Evolutionary conservation across 441 rosid species (phyloP), one percentile per base, ranked within the genome.

Genomic region (Erysimum pusillum): DNA sequence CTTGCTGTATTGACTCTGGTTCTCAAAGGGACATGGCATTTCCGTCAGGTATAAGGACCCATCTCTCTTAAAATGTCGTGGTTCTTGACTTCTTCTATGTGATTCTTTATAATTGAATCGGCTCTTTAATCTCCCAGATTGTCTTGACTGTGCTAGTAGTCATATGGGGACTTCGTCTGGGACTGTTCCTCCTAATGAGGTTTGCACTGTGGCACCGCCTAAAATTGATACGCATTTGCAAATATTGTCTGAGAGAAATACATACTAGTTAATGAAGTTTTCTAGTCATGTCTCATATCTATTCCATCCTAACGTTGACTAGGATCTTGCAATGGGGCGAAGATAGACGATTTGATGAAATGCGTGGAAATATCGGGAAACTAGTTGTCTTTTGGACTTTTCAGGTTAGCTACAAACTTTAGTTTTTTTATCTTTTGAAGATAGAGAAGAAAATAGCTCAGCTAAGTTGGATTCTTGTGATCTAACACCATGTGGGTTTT

Each of bases 251-350:
- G 60, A 57, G 44, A 14, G 28, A 74, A 5, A 35, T 12, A 45
- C 18, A 45, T 46, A 63, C 3, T 15, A 18, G 34, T 57, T 31
- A 6, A 31, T 60, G 53, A 52, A 31, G 45, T 69, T 31, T 62
- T 63, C 39, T n/a, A 32, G 59, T 42, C 49, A 52, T 61, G 48
- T 44, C 18, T 76, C 20, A 39, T 42, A 53, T 53, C 5, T 62
- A 3, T 34, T 54, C 2, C 63, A 58, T 69, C n/a, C 54, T 62
- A 45, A 32, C 34, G 38, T 35, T 49, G 75, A 61, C 44, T 87
- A 94, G 99, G 85, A 95, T 95, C 75, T 52, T 92, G 69, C 87
- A 90, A 42, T 95, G 99, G 99, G 99, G 97, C 31, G 99, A 95
- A 83, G 99, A 92, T 70, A 85, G 90, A 36, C 96, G 97, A 12